Evolutionary conservation across 2,329 filamentous ascomycete genomes (phyloP), one percentile per base, ranked within the genome.

Genomic region (Pseudogymnoascus sp.): DNA sequence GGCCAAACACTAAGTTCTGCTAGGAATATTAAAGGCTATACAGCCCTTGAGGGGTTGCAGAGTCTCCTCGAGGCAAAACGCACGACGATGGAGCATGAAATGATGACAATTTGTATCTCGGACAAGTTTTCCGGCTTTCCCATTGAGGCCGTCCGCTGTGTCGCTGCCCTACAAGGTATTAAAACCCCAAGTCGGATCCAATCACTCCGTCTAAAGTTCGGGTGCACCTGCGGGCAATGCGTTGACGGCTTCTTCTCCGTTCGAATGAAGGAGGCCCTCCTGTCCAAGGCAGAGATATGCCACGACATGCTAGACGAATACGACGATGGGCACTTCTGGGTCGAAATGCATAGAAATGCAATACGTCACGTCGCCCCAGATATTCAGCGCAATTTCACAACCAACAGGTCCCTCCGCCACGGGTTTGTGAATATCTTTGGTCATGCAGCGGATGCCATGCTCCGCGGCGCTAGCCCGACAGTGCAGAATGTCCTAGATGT

Each of bases 151-250:
- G 67, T 75, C 60, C 48, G 25, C 31, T 76, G 72, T 67, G 65
- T 76, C 25, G 67, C 69, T 28, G 48, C 63, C 45, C 69, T 76
- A 2, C 66, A 64, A 57, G 66, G 65, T 7, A 65, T 71, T 31
- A 37, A 65, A 16, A 62, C 64, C 37, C 28, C 39, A 62, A 65
- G 63, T 23, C 16, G 23, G 8, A 41, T 66, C 51, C 67, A 71
- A 54, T 62, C 67, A 4, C 63, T 66, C 64, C 73, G 70, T 54
- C 64, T 77, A 41, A 72, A 69, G 63, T 75, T 70, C 62, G 75
- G 76, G 11, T 78, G 76, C 65, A 78, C 73, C 34, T 78, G 76
- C 66, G 74, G 75, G 28, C 62, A 73, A 65, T 77, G 75, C 66
- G 63, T 74, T 14, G 68, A 66, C 34, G 76, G 76, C 2, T 76